Evolutionary conservation across 2,329 filamentous ascomycete genomes (phyloP).

Genomic region (Botrytis sinoallii): DNA sequence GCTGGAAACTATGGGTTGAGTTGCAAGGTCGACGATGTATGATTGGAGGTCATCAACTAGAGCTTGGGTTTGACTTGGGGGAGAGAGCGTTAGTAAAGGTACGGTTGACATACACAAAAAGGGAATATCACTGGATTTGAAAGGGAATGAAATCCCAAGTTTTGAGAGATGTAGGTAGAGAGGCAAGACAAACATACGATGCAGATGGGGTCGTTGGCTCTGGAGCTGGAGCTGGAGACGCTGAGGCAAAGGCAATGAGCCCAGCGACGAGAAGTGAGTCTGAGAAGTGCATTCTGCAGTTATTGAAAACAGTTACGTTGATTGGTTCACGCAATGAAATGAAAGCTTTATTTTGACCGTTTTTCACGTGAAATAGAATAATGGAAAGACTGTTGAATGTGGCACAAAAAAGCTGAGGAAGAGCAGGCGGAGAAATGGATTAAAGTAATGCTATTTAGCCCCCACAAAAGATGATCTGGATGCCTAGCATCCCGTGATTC

Average conservation of each 20-base stretch:
- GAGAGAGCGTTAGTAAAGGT: not conserved
- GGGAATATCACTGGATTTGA: not conserved
- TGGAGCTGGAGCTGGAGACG: conserved; percentile 17
- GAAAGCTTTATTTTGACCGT: not conserved
- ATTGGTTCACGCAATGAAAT: not conserved
- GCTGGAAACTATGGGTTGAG: conserved; percentile 17
- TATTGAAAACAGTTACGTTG: not conserved
- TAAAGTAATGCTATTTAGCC: not conserved
- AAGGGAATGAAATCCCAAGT: not conserved
- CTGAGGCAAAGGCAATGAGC: conserved; percentile 14
- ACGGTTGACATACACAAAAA: not conserved
- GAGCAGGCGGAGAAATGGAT: not conserved
- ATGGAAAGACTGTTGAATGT: not conserved
- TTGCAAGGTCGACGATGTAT: conserved; percentile 11
- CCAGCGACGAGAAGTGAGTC: conserved; percentile 4
- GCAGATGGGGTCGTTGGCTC: conserved; percentile 6
- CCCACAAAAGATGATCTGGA: not conserved
- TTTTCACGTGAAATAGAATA: not conserved
- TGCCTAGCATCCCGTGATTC: conserved; percentile 1
- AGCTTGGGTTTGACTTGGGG: conserved; percentile 17
- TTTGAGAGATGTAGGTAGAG: not conserved
- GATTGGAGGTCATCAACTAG: conserved; percentile 15
- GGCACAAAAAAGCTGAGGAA: not conserved
- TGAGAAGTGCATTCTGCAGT: conserved; percentile 12
- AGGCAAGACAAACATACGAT: conserved; percentile 13